Evolutionary conservation across 768 basidiomycete genomes (phyloP), one percentile per base, ranked within the genome.

Genomic region (Amanita subjunquillea): DNA sequence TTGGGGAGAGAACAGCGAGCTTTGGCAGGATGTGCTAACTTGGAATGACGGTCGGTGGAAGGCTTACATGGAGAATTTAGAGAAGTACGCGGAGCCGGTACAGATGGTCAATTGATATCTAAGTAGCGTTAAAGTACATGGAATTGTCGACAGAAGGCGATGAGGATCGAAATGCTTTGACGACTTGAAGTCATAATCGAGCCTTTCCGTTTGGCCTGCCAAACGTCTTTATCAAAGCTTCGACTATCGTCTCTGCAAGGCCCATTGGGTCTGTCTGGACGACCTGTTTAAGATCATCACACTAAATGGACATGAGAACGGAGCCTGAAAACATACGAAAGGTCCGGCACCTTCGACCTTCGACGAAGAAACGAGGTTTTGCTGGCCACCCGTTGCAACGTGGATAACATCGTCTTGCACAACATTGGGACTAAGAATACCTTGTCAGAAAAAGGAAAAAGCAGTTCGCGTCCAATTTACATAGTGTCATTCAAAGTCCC

Each of bases 401-500:
- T 68, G 54, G 13, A 73, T 57, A 3, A 74, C 65, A 42, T 67
- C 69, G 27, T 68, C 62, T 58, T 76, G 71, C 5, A 67, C 63
- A 47, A 57, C 60, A 17, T 20, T 1, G 17, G 39, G 17, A 40
- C 39, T 40, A 17, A 20, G 13, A 7, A 40, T 17, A 22, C n/a
- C 6, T 15, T 4, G 13, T 20, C n/a, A 40, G 39, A 20, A 7
- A 22, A 13, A 7, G 1, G 5, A 17, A 17, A 40, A 17, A 17
- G 2, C 12, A 15, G 37, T 1, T 8, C n/a, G 13, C 39, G 13
- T 17, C 17, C 39, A 29, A 59, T 69, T 38, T 56, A 74, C 72
- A 74, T 41, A 54, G 70, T 69, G 54, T 78, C 76, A 51, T 75
- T 65, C 6, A 70, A 66, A 0, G 62, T 69, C 17, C 76, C 77